phyloP scores from a whole-genome alignment of 805 yeast genomes.

The Cyberlindnera nakhonratchasimensis region DNA sequence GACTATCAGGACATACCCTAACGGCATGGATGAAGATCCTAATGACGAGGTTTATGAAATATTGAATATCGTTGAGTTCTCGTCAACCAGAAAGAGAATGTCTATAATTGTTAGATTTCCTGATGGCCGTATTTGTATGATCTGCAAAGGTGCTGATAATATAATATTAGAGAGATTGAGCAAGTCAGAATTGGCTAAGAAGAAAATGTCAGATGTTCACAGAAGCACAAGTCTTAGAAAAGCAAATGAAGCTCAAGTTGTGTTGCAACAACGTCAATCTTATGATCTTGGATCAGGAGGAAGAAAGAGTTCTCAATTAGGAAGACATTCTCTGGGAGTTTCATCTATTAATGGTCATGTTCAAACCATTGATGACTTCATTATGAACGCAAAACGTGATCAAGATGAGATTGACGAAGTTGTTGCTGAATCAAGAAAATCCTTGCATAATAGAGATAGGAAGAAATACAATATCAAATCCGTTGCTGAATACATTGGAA shows the following conservation, averaged over 20 bases:
- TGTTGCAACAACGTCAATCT: constrained; percentile 56
- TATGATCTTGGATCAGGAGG: constrained; percentile 34
- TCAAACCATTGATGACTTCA: constrained; percentile 48
- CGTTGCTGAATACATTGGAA: constrained; percentile 37
- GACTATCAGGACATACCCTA: constrained; percentile 73
- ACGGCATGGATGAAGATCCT: constrained; percentile 69
- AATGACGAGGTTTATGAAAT: constrained; percentile 67
- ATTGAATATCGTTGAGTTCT: constrained; percentile 78
- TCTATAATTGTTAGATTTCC: constrained; percentile 80
- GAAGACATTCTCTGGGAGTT: constrained; percentile 31
- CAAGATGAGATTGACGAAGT: constrained; percentile 53
- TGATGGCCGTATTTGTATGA: constrained; percentile 64
- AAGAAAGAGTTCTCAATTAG: constrained; percentile 32
- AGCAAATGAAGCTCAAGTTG: constrained; percentile 70
- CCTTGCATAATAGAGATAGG: constrained; percentile 57
- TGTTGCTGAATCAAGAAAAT: constrained; percentile 48
- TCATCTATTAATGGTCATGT: constrained; percentile 24
- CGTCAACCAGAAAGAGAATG: constrained; percentile 91
- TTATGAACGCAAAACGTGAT: constrained; percentile 40
- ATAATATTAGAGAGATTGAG: constrained; percentile 73
- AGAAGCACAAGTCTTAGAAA: constrained; percentile 58
- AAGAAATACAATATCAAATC: constrained; percentile 42
- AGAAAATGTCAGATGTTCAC: constrained; percentile 63
- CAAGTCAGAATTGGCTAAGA: constrained; percentile 52
- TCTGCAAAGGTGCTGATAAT: constrained; percentile 96